Percentiles rank a stretch among this genome's conserved stretches.
These are phyloP conservation scores for Hibiscus tridactylites DNA, from an alignment of 345 rosid genomes.

Conservation along the genomic window DNA sequence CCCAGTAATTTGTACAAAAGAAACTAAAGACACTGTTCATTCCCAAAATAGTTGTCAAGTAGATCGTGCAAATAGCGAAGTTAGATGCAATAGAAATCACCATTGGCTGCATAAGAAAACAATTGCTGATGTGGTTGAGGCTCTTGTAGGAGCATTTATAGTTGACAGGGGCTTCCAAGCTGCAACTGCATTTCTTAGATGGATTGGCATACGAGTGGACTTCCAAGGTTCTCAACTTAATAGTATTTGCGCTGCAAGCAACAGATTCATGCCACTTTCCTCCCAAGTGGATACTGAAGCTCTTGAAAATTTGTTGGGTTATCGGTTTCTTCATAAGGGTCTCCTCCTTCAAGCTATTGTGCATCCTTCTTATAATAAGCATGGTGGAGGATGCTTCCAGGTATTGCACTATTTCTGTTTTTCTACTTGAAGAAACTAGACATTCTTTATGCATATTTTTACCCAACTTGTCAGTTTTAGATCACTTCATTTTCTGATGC, in stretches of 20 bases:
- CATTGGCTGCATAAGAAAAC: constrained; percentile 76
- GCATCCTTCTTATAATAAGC: constrained; percentile 79
- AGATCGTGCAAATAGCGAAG: constrained; percentile 31
- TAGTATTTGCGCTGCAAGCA: constrained; percentile 48
- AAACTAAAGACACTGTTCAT: constrained; percentile 38
- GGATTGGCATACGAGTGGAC: constrained; percentile 71
- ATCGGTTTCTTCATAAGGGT: constrained; percentile 61
- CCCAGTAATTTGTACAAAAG: constrained; percentile 44
- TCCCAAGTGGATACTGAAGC: constrained; percentile 31
- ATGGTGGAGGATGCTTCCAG: constrained; percentile 97
- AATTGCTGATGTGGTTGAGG: constrained; percentile 85
- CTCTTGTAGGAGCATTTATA: constrained; percentile 84
- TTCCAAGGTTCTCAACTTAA: constrained; percentile 50
- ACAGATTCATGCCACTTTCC: constrained; percentile 45
- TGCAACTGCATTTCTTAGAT: constrained; percentile 71
- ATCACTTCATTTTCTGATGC: constrained; percentile 11
- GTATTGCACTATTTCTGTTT: constrained; percentile 22
- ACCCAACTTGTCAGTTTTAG: neutral
- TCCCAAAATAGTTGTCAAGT: constrained; percentile 16
- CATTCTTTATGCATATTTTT: constrained; percentile 1
- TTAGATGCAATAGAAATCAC: constrained; percentile 77
- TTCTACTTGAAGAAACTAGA: neutral
- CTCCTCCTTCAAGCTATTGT: constrained; percentile 76
- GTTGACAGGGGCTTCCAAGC: constrained; percentile 89
- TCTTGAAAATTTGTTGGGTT: constrained; percentile 44